Base-by-base conservation (phyloP, 768 basidiomycete species). In the Trametes punicea region DNA sequence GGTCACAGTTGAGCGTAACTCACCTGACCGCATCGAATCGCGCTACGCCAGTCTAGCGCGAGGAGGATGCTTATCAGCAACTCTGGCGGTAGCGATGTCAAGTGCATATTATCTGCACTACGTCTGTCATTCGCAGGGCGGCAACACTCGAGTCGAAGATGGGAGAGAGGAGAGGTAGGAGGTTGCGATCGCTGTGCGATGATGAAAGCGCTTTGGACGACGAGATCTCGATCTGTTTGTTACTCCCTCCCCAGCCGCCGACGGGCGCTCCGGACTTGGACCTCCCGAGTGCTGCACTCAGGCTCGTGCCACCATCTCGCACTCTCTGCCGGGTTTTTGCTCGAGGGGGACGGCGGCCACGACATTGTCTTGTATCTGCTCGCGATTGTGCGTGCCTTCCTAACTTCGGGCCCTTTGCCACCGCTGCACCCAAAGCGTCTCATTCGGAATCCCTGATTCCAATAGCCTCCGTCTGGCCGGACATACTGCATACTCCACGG, bases 1-100 rank as follows among this genome's bases (percentile, higher is more conserved):
- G 8, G 42, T 15, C 3, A 4, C 23, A n/a, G 18, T 1, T 16
- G 9, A 2, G 4, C 18, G 16, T 18, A 21, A 46, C 50, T 41
- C 33, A 69, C 68, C 60, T 61, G 48, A 27, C 59, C 63, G 52
- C 62, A 67, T 15, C 57, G 44, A 20, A 66, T n/a, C 2, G 65
- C 29, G 34, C 33, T 46, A 16, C 29, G 23, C 7, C 40, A 48
- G 42, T 69, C 65, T n/a, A 67, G 57, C n/a, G 38, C 29, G 21
- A 41, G 29, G 33, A 69, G 52, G n/a, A 67, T 57, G 11, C 57
- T 33, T 26, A 60, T 38, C 16, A 67, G 33, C 6, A 69, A 59
- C 46, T 69, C 68, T 4, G 53, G 30, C 2, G 68, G 68, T 3
- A 69, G 44, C 1, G 27, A 38, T 2, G 20, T 18, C 2, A 62